Evolutionary conservation across 257 asterid species (phyloP).

Genomic region (Hygrophila difformis): DNA sequence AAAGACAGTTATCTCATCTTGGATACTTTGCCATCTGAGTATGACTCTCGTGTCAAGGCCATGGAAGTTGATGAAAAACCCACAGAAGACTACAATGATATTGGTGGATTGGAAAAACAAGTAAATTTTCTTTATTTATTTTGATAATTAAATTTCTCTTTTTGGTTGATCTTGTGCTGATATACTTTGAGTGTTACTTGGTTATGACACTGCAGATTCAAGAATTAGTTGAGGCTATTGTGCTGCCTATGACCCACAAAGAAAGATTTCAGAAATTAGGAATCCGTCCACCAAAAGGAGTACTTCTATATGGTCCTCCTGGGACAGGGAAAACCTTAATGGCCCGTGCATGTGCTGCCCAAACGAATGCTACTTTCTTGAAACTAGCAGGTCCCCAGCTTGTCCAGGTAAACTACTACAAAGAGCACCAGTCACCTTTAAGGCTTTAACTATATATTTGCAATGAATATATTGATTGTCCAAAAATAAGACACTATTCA

Average conservation of each 20-base stretch:
- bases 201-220: conserved; percentile 38
- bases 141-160: background rate
- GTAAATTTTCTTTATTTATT: conserved; percentile 16
- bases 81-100: conserved; percentile 89
- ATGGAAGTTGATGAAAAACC: conserved; percentile 99
- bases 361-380: conserved; percentile 71
- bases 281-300: conserved; percentile 75
- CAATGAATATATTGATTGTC: too few relatives aligned
- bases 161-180: background rate
- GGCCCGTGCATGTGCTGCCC: conserved; percentile 85
- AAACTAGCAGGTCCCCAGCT: conserved; percentile 77
- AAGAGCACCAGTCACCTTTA: too few relatives aligned
- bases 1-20: conserved; percentile 88
- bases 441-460: too few relatives aligned
- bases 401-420: conserved; percentile 55
- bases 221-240: conserved; percentile 80
- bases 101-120: conserved; percentile 96
- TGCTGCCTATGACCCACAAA: conserved; percentile 76
- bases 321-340: conserved; percentile 78
- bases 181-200: background rate
- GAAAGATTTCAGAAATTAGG: conserved; percentile 73
- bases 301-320: conserved; percentile 78
- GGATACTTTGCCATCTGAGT: conserved; percentile 93
- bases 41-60: conserved; percentile 93
- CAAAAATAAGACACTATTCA: too few relatives aligned